Conservation (phyloP, 495 filamentous ascomycete genomes). For the Xylaria intraflava region DNA sequence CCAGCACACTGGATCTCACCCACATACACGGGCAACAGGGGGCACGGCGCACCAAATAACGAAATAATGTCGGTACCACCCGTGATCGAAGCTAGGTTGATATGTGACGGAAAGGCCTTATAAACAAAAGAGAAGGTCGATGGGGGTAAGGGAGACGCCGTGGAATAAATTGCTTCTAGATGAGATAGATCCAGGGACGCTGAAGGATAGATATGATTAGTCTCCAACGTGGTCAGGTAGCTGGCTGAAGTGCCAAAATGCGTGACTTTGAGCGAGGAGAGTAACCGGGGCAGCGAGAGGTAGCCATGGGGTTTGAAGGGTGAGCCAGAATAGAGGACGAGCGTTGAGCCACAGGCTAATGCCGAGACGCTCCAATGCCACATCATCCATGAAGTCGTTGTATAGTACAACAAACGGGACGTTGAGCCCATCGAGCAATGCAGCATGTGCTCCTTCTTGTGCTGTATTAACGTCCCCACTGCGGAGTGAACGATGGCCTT, state of each 20-base stretch:
- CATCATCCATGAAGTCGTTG: constrained; percentile 95
- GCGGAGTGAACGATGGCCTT: constrained; percentile 91
- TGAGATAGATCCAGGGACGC: constrained; percentile 45
- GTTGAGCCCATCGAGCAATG: constrained; percentile 62
- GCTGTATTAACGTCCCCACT: constrained; percentile 80
- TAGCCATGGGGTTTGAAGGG: constrained; percentile 59
- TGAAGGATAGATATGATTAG: constrained; percentile 61
- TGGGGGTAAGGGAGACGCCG: constrained; percentile 82
- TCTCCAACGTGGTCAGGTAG: constrained; percentile 87
- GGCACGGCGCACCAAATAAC: constrained; percentile 80
- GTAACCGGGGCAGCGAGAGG: constrained; percentile 35
- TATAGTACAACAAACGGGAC: constrained; percentile 69
- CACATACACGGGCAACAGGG: constrained; percentile 73
- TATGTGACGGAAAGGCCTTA: constrained; percentile 60
- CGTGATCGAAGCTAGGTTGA: constrained; percentile 80
- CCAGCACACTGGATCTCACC: constrained; percentile 89
- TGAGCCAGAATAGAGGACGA: constrained; percentile 84
- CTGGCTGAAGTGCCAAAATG: constrained; percentile 92
- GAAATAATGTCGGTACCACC: constrained; percentile 93
- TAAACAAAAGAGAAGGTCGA: constrained; percentile 92
- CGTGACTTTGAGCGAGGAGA: constrained; percentile 54
- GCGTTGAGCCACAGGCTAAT: constrained; percentile 68
- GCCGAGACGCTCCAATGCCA: constrained; percentile 91
- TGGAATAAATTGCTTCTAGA: constrained; percentile 82
- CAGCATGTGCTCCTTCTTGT: constrained; percentile 87